A percentile compares a stretch with the other conserved stretches of the same genome.
These are phyloP conservation scores for Davidsoniella virescens DNA, from an alignment of 2,329 filamentous ascomycete species.

Conservation along the genomic window DNA sequence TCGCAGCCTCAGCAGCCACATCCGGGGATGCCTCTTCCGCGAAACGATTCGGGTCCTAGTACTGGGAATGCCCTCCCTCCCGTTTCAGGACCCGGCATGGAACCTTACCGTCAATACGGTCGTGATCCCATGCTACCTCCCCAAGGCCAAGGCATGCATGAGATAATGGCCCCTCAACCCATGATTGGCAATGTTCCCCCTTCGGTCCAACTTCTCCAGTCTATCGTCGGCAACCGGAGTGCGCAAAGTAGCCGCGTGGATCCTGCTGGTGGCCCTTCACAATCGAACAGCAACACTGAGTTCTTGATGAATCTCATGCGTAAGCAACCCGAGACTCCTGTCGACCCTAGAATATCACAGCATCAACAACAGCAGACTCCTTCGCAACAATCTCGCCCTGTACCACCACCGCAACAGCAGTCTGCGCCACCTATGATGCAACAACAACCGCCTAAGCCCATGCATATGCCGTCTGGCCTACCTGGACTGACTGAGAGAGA, in stretches of 20 bases:
- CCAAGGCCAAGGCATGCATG: slow-evolving; percentile 23
- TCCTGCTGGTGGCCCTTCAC: slow-evolving; percentile 13
- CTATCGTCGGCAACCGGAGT: slow-evolving; percentile 34
- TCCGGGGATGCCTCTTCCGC: slow-evolving; percentile 14
- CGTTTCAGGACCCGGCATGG: background rate
- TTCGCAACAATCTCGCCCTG: slow-evolving; percentile 21
- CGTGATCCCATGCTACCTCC: slow-evolving; percentile 22
- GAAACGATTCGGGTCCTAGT: slow-evolving; percentile 3
- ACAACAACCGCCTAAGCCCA: slow-evolving; percentile 12
- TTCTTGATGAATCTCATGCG: slow-evolving; percentile 75
- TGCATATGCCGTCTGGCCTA: slow-evolving; percentile 1
- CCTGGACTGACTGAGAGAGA: slow-evolving; percentile 4
- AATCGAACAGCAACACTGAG: slow-evolving; percentile 54
- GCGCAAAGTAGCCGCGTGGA: slow-evolving; percentile 10
- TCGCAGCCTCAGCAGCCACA: slow-evolving; percentile 25
- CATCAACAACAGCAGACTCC: slow-evolving; percentile 34
- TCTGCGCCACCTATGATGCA: slow-evolving; percentile 13
- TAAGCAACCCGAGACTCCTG: slow-evolving; percentile 30
- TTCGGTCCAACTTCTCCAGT: slow-evolving; percentile 44
- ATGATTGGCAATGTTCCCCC: slow-evolving; percentile 29
- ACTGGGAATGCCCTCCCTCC: background rate
- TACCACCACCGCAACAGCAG: slow-evolving; percentile 15
- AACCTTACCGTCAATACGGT: slow-evolving; percentile 11
- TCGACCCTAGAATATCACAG: slow-evolving; percentile 33
- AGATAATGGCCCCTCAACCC: slow-evolving; percentile 35